A percentile compares a stretch with the other conserved stretches of the same genome.
phyloP scores from a whole-genome alignment of 148 eudicot species.

The Nepenthes gracilis region DNA sequence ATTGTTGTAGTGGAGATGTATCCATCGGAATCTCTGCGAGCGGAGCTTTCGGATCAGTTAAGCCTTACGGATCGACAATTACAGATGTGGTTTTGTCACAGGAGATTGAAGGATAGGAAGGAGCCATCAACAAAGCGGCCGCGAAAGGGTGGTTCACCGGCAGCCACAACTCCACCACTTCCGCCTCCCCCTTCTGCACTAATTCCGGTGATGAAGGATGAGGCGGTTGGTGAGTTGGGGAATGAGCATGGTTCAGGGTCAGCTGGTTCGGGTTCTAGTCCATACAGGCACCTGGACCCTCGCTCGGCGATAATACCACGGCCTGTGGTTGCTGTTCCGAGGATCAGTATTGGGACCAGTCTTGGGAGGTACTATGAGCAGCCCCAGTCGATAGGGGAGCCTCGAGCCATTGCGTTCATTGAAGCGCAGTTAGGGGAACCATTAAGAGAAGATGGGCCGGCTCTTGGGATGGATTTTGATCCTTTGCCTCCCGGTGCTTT shows the following conservation, averaged over 20 bases:
- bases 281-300: conserved; percentile 35
- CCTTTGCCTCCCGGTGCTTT: conserved; percentile 98
- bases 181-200: conserved; percentile 16
- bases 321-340: conserved; percentile 42
- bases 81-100: conserved; percentile 97
- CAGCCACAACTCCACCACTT: conserved; percentile 18
- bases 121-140: conserved; percentile 22
- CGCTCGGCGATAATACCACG: conserved; percentile 29
- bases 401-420: conserved; percentile 57
- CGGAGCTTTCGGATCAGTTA: conserved; percentile 62
- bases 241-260: conserved; percentile 37
- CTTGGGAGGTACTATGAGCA: conserved; percentile 55
- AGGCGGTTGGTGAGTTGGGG: conserved; percentile 29
- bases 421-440: conserved; percentile 88
- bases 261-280: conserved; percentile 38
- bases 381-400: conserved; percentile 42
- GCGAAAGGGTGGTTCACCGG: conserved; percentile 21
- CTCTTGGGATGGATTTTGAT: conserved; percentile 96
- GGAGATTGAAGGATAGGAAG: conserved; percentile 82
- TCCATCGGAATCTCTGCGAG: conserved; percentile 67
- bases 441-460: conserved; percentile 84
- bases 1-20: conserved; percentile 47
- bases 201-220: conserved; percentile 25
- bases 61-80: conserved; percentile 83
- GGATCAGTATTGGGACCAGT: conserved; percentile 30